Conservation (phyloP, 352 stramenopile species). For the Elongisporangium anandrum region DNA sequence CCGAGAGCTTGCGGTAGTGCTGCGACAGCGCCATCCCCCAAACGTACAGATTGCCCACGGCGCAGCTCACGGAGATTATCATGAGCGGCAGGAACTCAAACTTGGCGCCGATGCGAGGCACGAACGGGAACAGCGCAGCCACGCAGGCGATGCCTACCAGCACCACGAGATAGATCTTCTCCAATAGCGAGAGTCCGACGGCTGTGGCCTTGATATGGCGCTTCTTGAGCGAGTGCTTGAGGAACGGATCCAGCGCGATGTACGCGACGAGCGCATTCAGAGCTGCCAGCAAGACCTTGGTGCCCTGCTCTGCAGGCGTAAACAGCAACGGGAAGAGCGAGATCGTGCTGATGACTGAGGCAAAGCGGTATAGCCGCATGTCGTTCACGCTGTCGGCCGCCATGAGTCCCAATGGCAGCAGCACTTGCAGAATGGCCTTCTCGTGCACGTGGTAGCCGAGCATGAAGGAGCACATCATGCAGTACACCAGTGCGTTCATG, state of each 20-base stretch:
- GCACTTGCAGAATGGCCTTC: constrained; percentile 96
- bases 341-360: constrained; percentile 59
- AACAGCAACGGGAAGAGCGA: constrained; percentile 86
- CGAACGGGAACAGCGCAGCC: constrained; percentile 45
- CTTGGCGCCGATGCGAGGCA: constrained; percentile 37
- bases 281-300: constrained; percentile 65
- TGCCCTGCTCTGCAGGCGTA: constrained; percentile 69
- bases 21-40: constrained; percentile 57
- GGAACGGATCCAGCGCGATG: constrained; percentile 54
- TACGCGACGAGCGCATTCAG: constrained; percentile 60
- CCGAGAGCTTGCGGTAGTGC: constrained; percentile 61
- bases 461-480: constrained; percentile 94
- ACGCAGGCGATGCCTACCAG: constrained; percentile 29
- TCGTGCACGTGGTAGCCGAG: constrained; percentile 99
- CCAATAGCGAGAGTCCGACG: constrained; percentile 48
- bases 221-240: constrained; percentile 68
- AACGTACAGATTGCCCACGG: constrained; percentile 75
- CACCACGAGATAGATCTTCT: constrained; percentile 46
- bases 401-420: constrained; percentile 64
- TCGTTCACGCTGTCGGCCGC: constrained; percentile 72
- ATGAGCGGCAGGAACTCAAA: constrained; percentile 81
- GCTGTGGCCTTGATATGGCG: constrained; percentile 61
- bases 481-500: constrained; percentile 82
- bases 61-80: constrained; percentile 67
- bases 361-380: constrained; percentile 80